phyloP scores from a whole-genome alignment of 2,329 filamentous ascomycete genomes.

The Penicillium sp. region DNA sequence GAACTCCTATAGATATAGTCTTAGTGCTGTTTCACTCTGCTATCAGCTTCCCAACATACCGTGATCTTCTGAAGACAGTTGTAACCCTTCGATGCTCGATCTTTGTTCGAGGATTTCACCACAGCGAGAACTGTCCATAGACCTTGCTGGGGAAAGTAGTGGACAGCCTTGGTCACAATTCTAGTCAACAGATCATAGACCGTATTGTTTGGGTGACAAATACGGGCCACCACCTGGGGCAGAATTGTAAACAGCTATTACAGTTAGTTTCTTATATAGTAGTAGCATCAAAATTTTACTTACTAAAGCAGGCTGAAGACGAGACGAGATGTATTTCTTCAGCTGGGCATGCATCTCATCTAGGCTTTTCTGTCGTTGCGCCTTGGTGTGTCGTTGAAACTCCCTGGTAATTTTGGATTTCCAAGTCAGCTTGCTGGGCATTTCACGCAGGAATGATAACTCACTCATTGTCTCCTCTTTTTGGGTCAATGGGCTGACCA shows the following conservation, averaged over 20 bases:
- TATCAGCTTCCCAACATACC: slow-evolving; percentile 21
- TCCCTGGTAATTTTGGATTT: slow-evolving; percentile 28
- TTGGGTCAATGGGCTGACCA: slow-evolving; percentile 58
- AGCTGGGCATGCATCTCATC: slow-evolving; percentile 71
- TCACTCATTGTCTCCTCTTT: slow-evolving; percentile 49
- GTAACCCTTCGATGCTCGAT: slow-evolving; percentile 61
- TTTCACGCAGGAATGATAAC: slow-evolving; percentile 8
- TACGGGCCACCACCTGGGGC: slow-evolving; percentile 92
- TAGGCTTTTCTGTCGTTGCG: slow-evolving; percentile 63
- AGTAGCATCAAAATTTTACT: slow-evolving; percentile 4
- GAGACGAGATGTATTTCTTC: slow-evolving; percentile 68
- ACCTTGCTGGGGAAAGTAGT: slow-evolving; percentile 83
- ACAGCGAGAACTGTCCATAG: slow-evolving; percentile 89
- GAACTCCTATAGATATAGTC: slow-evolving; percentile 43
- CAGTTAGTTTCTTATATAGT: slow-evolving; percentile 15
- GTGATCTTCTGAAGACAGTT: slow-evolving; percentile 44
- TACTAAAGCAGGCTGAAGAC: slow-evolving; percentile 49
- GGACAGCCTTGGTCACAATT: slow-evolving; percentile 85
- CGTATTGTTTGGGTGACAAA: slow-evolving; percentile 77
- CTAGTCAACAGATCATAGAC: slow-evolving; percentile 75
- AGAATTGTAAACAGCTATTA: slow-evolving; percentile 61
- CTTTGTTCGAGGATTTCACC: slow-evolving; percentile 73
- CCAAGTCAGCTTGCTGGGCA: slow-evolving; percentile 2
- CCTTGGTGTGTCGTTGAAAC: slow-evolving; percentile 49
- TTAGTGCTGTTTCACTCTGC: not conserved